Base-by-base conservation (phyloP, 129 eudicot genomes). In the Arctium minus region DNA sequence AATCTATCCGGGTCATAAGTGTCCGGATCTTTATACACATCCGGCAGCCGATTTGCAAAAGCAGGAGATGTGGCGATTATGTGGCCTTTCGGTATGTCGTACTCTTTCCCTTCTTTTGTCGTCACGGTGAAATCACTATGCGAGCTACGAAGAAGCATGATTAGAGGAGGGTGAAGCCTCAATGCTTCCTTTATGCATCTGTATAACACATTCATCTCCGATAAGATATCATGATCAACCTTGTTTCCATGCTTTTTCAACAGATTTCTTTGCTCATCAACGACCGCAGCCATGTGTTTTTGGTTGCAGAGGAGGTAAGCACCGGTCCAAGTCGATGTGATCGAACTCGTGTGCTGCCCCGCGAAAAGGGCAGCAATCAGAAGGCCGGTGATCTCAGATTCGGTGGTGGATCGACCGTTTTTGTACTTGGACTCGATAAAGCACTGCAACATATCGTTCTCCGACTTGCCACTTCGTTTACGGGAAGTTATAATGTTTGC, bases 391-490 rank as follows among this genome's bases (percentile, higher is more conserved):
- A 95, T 89, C 85, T 95, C 98, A 1, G 89, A 48, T 17, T 95
- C 97, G 0, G 97, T 88, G 13, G 98, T 95, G 7, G 91, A 76
- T 15, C 97, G 97, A 8, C 98, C 97, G 73, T 95, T 90, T 90
- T 95, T 95, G 89, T 95, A 95, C 88, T 95, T 95, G 72, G 98
- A 95, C 32, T 95, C 98, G 12, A 95, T 95, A 70, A 95, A 93
- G 86, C 92, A 95, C 42, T 95, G 98, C 30, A 95, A 79, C 92
- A 95, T 88, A 83, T 95, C 98, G 67, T 90, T 88, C 71, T 92
- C 93, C 0, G 86, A 68, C 44, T 89, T 90, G 12, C 94, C 97
- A 2, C 94, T 85, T 83, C 86, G 82, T 69, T 93, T 95, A 5
- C 97, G 97, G 11, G 97, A 88, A 60, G 46, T 32, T 13, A 95